Evolutionary conservation across 805 yeast species (phyloP), one percentile per base, ranked within the genome.

Genomic region (Suhomyces faveliae): DNA sequence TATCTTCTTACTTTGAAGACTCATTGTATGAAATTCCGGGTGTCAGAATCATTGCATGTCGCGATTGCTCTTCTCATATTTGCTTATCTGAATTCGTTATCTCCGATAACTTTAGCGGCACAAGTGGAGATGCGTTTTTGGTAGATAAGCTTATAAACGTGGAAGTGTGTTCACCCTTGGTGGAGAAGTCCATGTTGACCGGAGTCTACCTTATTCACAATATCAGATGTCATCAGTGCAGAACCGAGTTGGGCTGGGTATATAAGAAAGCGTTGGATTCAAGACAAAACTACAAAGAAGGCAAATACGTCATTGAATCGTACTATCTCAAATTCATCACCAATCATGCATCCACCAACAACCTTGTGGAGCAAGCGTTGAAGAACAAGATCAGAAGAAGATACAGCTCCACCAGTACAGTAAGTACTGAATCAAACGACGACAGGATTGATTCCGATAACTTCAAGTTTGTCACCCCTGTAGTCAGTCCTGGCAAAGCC

Each of bases 241-340:
- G 51, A 42, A 57, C 54, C 9, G 52, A 50, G 15, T 53, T 73
- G 38, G 78, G 78, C 11, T 73, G 78, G 78, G 63, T 56, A 46
- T 73, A 73, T 52, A 63, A 63, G 51, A 73, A 72, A 49, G 58
- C 74, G 10, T 71, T 53, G 51, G 58, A 60, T 43, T 63, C 61
- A 46, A 54, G 63, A 35, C 75, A 73, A 51, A 54, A 60, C 17
- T 73, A 73, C 52, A 73, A 73, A 50, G 78, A 73, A 56, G 75
- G 76, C 39, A 73, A 73, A 56, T 73, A 59, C 53, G 78, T 73
- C 41, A 70, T 73, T 54, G 78, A 73, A 56, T 59, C 63, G 33
- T 60, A 62, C 39, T 73, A 49, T 55, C 61, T 73, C 13, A 60
- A 61, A 45, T 59, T 63, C 44, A 66, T 71, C 25, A 59, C 68